phyloP scores from a whole-genome alignment of 2,329 filamentous ascomycete species.

The Coniochaeta ligniaria region DNA sequence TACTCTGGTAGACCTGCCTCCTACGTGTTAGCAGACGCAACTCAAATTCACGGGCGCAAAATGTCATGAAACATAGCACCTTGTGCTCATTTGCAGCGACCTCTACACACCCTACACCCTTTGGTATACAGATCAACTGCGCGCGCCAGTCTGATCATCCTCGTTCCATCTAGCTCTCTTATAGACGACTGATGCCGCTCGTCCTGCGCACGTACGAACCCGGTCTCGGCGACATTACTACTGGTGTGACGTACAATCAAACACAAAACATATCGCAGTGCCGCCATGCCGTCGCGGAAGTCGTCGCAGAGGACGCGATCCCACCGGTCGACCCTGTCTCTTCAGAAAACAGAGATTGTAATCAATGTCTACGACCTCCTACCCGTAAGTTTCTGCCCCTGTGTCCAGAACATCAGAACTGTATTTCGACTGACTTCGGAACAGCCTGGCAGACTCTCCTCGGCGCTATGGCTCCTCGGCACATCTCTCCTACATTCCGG shows the following conservation, averaged over 20 bases:
- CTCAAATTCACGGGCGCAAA: background rate
- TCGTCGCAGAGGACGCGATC: conserved; percentile 28
- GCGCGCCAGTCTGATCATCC: background rate
- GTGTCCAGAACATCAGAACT: background rate
- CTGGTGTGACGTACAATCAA: background rate
- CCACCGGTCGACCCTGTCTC: conserved; percentile 60
- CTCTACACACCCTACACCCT: background rate
- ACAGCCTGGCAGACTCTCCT: conserved; percentile 67
- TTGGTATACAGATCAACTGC: background rate
- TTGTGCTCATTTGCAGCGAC: background rate
- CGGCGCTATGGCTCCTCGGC: conserved; percentile 70
- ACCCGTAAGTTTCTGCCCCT: conserved; percentile 41
- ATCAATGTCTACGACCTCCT: conserved; percentile 77
- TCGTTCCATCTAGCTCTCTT: background rate
- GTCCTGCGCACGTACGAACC: background rate
- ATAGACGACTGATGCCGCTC: background rate
- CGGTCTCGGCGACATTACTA: no score
- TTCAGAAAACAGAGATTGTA: conserved; percentile 65
- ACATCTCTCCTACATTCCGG: conserved; percentile 75
- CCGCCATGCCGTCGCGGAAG: conserved; percentile 22
- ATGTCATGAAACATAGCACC: background rate
- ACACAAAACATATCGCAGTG: background rate
- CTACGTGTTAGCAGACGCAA: no score
- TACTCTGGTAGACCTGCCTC: no score
- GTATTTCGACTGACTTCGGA: background rate